Base-by-base conservation (phyloP, 2,329 filamentous ascomycete species). In the Epichloe glyceriae region DNA sequence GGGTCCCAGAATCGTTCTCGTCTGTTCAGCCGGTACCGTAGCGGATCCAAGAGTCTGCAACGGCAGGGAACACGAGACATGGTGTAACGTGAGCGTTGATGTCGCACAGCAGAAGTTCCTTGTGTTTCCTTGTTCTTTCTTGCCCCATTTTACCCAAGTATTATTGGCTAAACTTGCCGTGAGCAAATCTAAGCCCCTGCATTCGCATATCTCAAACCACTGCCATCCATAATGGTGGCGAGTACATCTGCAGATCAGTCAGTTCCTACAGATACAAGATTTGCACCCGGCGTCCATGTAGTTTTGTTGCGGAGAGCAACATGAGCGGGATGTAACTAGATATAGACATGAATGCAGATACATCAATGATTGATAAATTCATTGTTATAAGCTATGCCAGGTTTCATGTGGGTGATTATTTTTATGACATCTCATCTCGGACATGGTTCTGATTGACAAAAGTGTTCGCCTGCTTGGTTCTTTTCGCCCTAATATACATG, bases 21-120 rank as follows among this genome's bases (percentile, higher is more conserved):
- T 15, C 54, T 68, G 38, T 59, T 62, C 49, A 54, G 55, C 8
- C 61, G 64, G 4, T 56, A 56, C n/a, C 58, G 63, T 19, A 63
- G 60, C 37, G 58, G 57, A 42, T 63, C 64, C 15, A 64, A 54
- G 55, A 60, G 55, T 46, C 53, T 58, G 17, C 61, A 60, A 12
- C 50, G 34, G 35, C 42, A 49, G 30, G 30, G 34, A 20, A 49
- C 20, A 41, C 48, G 43, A 33, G 48, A 48, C 8, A 41, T 50
- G 20, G 48, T 47, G n/a, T 50, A 42, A 34, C 35, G 12, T 8
- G n/a, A 41, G 12, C 19, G 39, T 8, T n/a, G 30, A 11, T 46
- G 17, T 30, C 5, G 8, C 12, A 14, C 19, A 26, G 20, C 20
- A 11, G 12, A 22, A 42, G 4, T 12, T 42, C 26, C 11, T 30